These are phyloP conservation scores for Lentinula boryana DNA, from an alignment of 768 basidiomycete genomes.

Conservation along the genomic window DNA sequence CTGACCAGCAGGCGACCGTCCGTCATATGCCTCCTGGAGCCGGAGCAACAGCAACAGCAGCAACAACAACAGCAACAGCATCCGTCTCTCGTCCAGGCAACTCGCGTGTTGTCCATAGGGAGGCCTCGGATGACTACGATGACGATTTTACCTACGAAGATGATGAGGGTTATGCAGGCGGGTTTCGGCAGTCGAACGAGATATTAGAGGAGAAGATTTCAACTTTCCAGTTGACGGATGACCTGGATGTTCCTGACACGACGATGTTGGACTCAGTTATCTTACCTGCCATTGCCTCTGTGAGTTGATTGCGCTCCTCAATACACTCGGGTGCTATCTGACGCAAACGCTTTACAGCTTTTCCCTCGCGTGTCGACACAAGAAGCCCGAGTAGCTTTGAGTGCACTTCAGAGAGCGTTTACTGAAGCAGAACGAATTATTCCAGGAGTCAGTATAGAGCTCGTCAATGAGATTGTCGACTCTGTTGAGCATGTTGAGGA, in stretches of 20 bases:
- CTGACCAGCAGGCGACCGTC: slow-evolving; percentile 64
- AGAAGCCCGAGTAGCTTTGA: slow-evolving; percentile 82
- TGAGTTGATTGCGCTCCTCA: slow-evolving; percentile 33
- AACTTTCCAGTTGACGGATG: slow-evolving; percentile 42
- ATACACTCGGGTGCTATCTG: neutral
- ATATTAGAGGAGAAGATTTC: slow-evolving; percentile 42
- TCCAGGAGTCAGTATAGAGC: slow-evolving; percentile 88
- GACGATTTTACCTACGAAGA: slow-evolving; percentile 35
- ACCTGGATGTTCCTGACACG: slow-evolving; percentile 55
- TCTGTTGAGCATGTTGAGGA: slow-evolving; percentile 89
- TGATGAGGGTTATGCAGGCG: slow-evolving; percentile 48
- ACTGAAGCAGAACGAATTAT: slow-evolving; percentile 94
- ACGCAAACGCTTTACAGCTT: slow-evolving; percentile 41
- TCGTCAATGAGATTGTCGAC: slow-evolving; percentile 92
- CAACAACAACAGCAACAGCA: slow-evolving; percentile 14
- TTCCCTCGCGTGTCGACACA: slow-evolving; percentile 91
- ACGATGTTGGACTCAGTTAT: slow-evolving; percentile 97
- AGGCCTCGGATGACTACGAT: slow-evolving; percentile 60
- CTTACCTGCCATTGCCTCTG: slow-evolving; percentile 92
- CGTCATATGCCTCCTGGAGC: slow-evolving; percentile 42
- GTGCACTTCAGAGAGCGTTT: slow-evolving; percentile 84
- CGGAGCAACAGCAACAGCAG: slow-evolving; percentile 11
- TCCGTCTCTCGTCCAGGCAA: slow-evolving; percentile 17
- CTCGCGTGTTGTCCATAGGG: slow-evolving; percentile 30
- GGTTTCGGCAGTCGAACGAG: slow-evolving; percentile 39